Evolutionary conservation across 306 rosid genomes (phyloP), one percentile per base, ranked within the genome.

Genomic region (Purshia tridentata): DNA sequence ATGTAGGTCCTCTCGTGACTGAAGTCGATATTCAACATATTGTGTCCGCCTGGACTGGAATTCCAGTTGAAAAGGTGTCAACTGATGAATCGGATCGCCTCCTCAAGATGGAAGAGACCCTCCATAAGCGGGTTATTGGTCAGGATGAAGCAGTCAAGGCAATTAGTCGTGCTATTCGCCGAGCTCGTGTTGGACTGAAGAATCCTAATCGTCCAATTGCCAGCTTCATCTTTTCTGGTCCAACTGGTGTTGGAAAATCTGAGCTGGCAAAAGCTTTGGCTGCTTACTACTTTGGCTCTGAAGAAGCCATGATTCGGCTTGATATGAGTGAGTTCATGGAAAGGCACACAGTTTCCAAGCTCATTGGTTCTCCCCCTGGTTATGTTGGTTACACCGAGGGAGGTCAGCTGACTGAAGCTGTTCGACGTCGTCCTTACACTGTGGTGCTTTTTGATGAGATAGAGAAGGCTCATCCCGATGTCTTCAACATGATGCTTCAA

Each of bases 241-340:
- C 98, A 65, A 93, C 98, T 42, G 98, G 98, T 65, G 98, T 93
- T n/a, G 98, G 98, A 15, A 93, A 93, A 84, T 93, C 98, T 8
- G 98, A 93, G 82, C 86, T 93, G 13, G 98, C 98, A 29, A 93
- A 93, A 74, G 79, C 98, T 35, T 77, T 93, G 87, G 98, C 97
- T 65, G 77, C 98, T 18, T 93, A 93, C 89, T 93, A 93, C 81
- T 90, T 90, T 74, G 98, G 98, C 56, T 93, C 98, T 16, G 93
- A 90, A 81, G 98, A 93, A 68, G 97, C 98, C 81, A 93, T 93
- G 98, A 90, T 93, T 76, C 86, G 97, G 44, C 98, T 93, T 66
- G 98, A 93, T 72, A 93, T 93, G 98, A 93, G 98, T 83, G 98
- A 93, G 72, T 93, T 93, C 64, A 93, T 93, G 98, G 98, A 93